A percentile compares a stretch with the other conserved stretches of the same genome.
phyloP scores from a whole-genome alignment of 257 asterid species.

The Solanum clarkiae region DNA sequence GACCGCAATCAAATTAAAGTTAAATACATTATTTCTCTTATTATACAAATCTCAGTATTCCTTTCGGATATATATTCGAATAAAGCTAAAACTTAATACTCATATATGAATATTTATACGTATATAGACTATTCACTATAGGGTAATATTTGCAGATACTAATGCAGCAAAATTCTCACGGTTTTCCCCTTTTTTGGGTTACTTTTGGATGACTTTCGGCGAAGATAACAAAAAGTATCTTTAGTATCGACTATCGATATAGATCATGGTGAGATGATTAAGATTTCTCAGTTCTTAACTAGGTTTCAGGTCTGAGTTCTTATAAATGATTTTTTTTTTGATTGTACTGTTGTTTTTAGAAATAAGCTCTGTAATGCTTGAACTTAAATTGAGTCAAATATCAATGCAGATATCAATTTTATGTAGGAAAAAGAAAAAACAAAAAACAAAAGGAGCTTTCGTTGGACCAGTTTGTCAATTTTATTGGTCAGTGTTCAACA shows the following conservation, averaged over 20 bases:
- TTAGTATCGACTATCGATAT: neutral
- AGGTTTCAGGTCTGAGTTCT: neutral
- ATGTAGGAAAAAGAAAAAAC: no score
- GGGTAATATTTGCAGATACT: neutral
- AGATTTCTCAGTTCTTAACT: neutral
- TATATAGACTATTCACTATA: no score
- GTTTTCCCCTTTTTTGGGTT: neutral
- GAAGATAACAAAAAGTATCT: neutral
- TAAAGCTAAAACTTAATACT: neutral
- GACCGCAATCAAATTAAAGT: neutral
- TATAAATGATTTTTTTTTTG: neutral
- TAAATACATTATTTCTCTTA: neutral
- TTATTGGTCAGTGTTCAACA: neutral
- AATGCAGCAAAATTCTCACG: neutral
- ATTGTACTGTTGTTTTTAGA: neutral
- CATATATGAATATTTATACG: neutral
- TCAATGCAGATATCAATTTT: neutral
- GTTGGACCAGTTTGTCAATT: neutral
- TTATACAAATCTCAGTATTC: neutral
- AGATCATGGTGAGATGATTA: neutral
- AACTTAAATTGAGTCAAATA: rapidly evolving
- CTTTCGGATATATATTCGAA: neutral
- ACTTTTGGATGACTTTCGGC: neutral
- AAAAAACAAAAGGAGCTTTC: neutral
- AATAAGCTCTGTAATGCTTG: neutral